Percentiles rank a stretch among this genome's conserved stretches.
Conservation (phyloP, 2,329 filamentous ascomycete genomes). For the Calcarisporium arbuscula region DNA sequence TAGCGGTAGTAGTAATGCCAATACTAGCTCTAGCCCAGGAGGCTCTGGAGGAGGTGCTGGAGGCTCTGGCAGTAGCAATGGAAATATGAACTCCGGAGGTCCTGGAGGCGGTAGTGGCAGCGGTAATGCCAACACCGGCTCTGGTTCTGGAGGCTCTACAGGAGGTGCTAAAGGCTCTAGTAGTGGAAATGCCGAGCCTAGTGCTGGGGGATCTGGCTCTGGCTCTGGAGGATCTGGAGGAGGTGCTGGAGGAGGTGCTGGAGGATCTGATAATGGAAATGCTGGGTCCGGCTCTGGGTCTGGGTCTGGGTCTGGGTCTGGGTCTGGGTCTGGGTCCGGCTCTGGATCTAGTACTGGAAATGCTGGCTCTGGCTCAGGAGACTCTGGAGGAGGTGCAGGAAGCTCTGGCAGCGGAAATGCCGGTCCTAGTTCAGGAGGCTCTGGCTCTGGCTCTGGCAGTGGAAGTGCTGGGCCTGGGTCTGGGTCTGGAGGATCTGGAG, state of each 20-base stretch:
- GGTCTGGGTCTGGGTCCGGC: neutral
- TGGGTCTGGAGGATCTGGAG: neutral
- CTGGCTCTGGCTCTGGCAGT: neutral
- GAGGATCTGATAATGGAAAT: neutral
- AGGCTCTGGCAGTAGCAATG: neutral
- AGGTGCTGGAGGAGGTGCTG: neutral
- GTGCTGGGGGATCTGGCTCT: neutral
- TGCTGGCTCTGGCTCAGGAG: neutral
- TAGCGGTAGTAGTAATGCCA: no score
- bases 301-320: neutral
- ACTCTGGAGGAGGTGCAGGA: neutral
- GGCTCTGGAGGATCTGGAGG: neutral
- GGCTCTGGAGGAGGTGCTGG: neutral
- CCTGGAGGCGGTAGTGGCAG: neutral
- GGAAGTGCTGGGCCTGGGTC: neutral
- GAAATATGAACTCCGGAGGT: no score
- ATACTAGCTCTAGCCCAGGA: neutral
- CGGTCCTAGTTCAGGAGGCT: neutral
- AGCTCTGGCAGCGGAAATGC: neutral
- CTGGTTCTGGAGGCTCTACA: neutral
- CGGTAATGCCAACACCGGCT: slow-evolving; percentile 1
- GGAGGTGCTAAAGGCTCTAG: neutral
- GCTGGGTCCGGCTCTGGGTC: neutral
- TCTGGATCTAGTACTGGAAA: no score
- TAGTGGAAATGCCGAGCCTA: neutral